These are phyloP conservation scores for Melaleuca quinquenervia DNA, from an alignment of 345 rosid species.

Conservation along the genomic window DNA sequence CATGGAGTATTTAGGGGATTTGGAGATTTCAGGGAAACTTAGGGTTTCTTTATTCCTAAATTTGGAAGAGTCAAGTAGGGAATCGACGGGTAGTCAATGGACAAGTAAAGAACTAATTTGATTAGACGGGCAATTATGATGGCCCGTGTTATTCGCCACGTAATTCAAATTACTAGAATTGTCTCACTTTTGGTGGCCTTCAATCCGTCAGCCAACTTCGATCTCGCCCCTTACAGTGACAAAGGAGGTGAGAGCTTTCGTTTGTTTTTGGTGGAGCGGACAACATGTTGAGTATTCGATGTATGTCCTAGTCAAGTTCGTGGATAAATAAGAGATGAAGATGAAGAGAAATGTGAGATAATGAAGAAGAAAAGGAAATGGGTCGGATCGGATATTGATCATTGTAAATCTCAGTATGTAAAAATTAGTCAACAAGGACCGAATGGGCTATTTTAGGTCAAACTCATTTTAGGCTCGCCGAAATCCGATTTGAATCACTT, in stretches of 20 bases:
- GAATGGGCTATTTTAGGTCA: not conserved
- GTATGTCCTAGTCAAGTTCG: not conserved
- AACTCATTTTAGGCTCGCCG: not conserved
- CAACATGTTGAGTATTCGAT: not conserved
- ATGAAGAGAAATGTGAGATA: not conserved
- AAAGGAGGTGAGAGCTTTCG: not conserved
- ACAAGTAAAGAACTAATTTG: not conserved
- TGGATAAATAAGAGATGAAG: not conserved
- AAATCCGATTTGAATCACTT: accelerated
- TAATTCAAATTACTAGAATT: not conserved
- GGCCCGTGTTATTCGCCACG: not conserved
- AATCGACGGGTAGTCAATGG: not conserved
- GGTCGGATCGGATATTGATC: accelerated
- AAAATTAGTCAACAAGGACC: not conserved
- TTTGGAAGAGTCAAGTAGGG: not conserved
- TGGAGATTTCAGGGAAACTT: not conserved
- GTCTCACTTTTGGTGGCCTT: not conserved
- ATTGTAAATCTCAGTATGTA: accelerated
- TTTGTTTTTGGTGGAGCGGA: not conserved
- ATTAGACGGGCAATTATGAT: not conserved
- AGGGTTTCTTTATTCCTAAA: not conserved
- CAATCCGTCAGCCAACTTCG: not conserved
- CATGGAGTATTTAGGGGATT: not conserved
- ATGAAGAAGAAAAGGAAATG: not conserved
- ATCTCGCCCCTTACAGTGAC: not conserved